phyloP scores from a whole-genome alignment of 306 rosid genomes.

The Castanea mollissima region DNA sequence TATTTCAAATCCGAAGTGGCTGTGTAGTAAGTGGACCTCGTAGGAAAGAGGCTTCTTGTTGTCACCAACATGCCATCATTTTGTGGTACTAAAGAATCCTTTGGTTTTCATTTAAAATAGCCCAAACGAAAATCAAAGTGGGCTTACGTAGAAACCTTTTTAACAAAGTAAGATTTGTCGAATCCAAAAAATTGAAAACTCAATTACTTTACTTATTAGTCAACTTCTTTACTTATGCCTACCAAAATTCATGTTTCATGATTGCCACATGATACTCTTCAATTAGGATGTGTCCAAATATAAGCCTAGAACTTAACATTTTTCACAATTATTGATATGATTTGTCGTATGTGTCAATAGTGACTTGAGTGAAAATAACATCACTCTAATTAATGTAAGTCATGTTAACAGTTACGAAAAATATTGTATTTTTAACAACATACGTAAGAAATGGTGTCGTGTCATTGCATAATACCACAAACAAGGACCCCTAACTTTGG shows the following conservation, averaged over 20 bases:
- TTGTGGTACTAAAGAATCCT: neutral
- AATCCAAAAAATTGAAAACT: neutral
- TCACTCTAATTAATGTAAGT: too few relatives aligned
- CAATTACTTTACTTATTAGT: neutral
- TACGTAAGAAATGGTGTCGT: neutral
- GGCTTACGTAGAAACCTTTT: slow-evolving; percentile 19
- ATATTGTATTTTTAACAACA: too few relatives aligned
- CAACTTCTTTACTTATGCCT: neutral
- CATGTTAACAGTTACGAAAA: too few relatives aligned
- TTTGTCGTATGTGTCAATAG: too few relatives aligned
- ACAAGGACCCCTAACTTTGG: neutral
- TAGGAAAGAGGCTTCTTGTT: slow-evolving; percentile 16
- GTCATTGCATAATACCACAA: neutral
- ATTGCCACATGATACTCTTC: neutral
- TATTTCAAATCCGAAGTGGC: neutral
- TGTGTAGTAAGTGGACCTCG: slow-evolving; percentile 29
- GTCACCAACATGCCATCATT: slow-evolving; percentile 20
- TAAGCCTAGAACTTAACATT: too few relatives aligned
- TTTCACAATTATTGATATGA: too few relatives aligned
- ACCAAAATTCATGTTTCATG: neutral
- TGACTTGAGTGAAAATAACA: too few relatives aligned
- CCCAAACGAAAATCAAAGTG: slow-evolving; percentile 4
- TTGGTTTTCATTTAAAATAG: neutral
- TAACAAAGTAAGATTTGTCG: neutral
- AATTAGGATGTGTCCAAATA: neutral